Conservation (phyloP, 2,329 filamentous ascomycete species). For the Magnaporthiopsis rhizophila region DNA sequence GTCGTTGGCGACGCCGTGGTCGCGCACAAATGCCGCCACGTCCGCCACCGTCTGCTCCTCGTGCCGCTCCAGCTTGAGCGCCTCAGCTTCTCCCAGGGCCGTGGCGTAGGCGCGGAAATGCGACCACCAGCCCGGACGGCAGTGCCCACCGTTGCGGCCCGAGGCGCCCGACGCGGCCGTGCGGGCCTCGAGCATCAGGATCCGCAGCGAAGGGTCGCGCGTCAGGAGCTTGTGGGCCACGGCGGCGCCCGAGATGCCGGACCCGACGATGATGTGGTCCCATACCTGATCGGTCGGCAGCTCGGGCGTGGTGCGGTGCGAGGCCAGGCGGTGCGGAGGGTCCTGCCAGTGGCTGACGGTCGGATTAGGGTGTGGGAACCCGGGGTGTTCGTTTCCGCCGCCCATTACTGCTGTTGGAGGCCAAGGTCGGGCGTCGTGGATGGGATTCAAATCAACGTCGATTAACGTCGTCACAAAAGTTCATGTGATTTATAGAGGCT, state of each 20-base stretch:
- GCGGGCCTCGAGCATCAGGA: constrained; percentile 21
- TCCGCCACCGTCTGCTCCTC: constrained; percentile 6
- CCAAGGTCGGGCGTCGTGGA: neutral
- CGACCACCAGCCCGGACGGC: constrained; percentile 5
- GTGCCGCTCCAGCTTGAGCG: constrained; percentile 4
- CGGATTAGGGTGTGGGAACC: constrained; percentile 23
- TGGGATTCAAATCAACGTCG: neutral
- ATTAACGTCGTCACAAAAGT: neutral
- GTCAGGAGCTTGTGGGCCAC: constrained; percentile 22
- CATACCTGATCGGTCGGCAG: constrained; percentile 3
- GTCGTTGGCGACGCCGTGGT: constrained; percentile 35
- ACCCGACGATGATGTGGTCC: constrained; percentile 28
- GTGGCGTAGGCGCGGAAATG: constrained; percentile 3
- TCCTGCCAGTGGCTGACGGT: constrained; percentile 24
- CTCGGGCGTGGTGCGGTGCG: constrained; percentile 11
- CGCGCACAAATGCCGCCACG: constrained; percentile 54
- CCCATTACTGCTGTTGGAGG: constrained; percentile 1
- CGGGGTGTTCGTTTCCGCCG: constrained; percentile 5
- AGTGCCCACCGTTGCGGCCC: constrained; percentile 22
- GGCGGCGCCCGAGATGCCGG: constrained; percentile 26
- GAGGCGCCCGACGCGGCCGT: constrained; percentile 21
- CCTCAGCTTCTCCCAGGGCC: constrained; percentile 4
- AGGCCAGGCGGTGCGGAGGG: constrained; percentile 15
- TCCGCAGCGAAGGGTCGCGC: constrained; percentile 9
- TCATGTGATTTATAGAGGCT: neutral